Base-by-base conservation (phyloP, 2,329 filamentous ascomycete genomes). In the Sporothrix phasma region DNA sequence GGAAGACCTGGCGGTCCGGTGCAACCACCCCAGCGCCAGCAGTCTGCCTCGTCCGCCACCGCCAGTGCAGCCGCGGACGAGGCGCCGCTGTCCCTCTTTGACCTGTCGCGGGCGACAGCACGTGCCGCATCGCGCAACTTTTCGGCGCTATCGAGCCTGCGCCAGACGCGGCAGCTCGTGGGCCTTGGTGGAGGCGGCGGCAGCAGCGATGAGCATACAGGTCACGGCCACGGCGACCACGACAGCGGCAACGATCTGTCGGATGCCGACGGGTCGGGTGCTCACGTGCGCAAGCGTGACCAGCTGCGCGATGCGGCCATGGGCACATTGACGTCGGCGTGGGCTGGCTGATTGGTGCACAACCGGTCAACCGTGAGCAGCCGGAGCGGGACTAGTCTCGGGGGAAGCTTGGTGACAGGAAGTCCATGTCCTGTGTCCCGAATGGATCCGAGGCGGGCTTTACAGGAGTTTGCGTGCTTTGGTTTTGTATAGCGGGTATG, bases 281-380 rank as follows among this genome's bases (percentile, higher is more conserved):
- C 67, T 56, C 67, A 75, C 64, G 78, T 83, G 43, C 81, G 89
- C 69, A 92, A 87, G 77, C 81, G 90, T 69, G 90, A 93, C 72
- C 87, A 88, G 73, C 70, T 88, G 46, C 79, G 84, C 67, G 85
- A 88, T 66, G 86, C 81, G 41, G 86, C 86, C 8, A 84, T 87
- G 63, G 85, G 84, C n/a, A 86, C 85, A 1, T 72, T 88, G 54
- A 86, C 86, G 2, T 85, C 83, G 84, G 86, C 19, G 82, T 89
- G 26, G 85, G 86, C 0, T 88, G 86, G 86, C 73, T 88, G 54
- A 81, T 88, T 65, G 84, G 84, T 6, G 86, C 85, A 2, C 80
- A 79, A 67, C 76, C 77, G 22, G 68, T 69, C 11, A 70, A 72
- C 54, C 72, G 71, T 5, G 39, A 22, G 1, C 39, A 59, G n/a